Base-by-base conservation (phyloP, 306 rosid species). In the Sechiopsis laciniata region DNA sequence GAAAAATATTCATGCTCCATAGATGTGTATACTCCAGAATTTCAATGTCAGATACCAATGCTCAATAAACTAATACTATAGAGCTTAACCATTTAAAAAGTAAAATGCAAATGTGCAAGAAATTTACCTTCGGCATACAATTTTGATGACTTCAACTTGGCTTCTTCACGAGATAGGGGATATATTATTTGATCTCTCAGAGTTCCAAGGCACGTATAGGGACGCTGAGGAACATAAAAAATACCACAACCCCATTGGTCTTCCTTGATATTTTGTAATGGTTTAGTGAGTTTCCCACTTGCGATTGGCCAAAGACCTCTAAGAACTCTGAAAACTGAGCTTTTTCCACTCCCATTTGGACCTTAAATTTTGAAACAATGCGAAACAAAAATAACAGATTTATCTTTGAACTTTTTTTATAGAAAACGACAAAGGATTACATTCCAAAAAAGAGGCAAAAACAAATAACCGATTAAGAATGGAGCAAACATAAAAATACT, bases 311-410 rank as follows among this genome's bases (percentile, higher is more conserved):
- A 94, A 77, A 94, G 95, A 76, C 95, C 96, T 88, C 90, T 85
- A 54, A 94, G 97, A 75, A 89, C 97, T 87, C 97, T 86, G 89
- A 94, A 94, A 74, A 94, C 85, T 37, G 99, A 94, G 81, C 99
- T 94, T 77, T 94, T 94, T 63, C 99, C 99, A 82, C 99, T 94
- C 76, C 99, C 99, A 55, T 94, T 94, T 75, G 99, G 99, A 81
- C 99, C 99, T 94, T 77, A 29, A 75, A 9, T 40, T 64, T 78
- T 57, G 55, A 45, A 76, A 48, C 17, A 10, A 59, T 58, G 55
- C 66, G 61, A 72, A 69, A 77, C 45, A 79, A 64, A 78, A 53
- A 46, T 52, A 21, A 56, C 35, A 54, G 50, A 5, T 37, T 37
- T 37, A 5, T 37, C 8, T 37, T 37, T 37, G 45, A 37, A 37